These are phyloP conservation scores for Phytopythium vexans DNA, from an alignment of 352 stramenopile genomes.

Conservation along the genomic window DNA sequence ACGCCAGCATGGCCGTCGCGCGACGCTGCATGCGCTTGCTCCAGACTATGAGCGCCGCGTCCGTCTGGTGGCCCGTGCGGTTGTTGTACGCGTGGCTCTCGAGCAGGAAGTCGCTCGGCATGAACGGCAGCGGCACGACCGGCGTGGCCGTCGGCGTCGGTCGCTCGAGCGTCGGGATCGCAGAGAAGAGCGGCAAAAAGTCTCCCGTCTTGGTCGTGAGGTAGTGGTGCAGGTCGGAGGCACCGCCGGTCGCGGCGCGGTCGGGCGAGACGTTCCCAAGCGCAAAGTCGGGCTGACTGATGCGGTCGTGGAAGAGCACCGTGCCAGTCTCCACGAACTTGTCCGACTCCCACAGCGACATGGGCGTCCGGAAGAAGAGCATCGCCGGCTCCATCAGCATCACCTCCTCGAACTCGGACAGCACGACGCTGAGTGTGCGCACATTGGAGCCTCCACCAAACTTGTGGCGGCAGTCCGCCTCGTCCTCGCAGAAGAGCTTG, in stretches of 20 bases:
- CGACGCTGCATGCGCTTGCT: slow-evolving; percentile 23
- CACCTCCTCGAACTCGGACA: slow-evolving; percentile 36
- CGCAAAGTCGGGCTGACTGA: not conserved
- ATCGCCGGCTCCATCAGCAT: slow-evolving; percentile 45
- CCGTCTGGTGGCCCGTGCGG: slow-evolving; percentile 24
- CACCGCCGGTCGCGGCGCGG: not conserved
- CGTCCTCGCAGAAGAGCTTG: slow-evolving; percentile 24
- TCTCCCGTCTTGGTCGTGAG: slow-evolving; percentile 5
- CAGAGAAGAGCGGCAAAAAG: slow-evolving; percentile 10
- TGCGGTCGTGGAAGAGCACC: slow-evolving; percentile 5
- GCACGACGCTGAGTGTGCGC: slow-evolving; percentile 25
- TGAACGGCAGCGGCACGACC: slow-evolving; percentile 2
- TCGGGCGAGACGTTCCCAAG: not conserved
- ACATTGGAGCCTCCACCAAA: slow-evolving; percentile 27
- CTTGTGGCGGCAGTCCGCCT: slow-evolving; percentile 16
- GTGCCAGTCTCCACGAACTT: slow-evolving; percentile 21
- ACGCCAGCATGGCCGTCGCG: slow-evolving; percentile 27
- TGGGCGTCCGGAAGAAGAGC: slow-evolving; percentile 33
- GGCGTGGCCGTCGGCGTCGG: not conserved
- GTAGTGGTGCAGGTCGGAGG: slow-evolving; percentile 7
- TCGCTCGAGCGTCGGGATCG: not conserved
- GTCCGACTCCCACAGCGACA: slow-evolving; percentile 23
- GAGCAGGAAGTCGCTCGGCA: slow-evolving; percentile 23
- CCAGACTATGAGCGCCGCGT: slow-evolving; percentile 36
- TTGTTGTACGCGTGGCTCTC: slow-evolving; percentile 21